Percentiles rank a stretch among this genome's conserved stretches.
Evolutionary conservation across 2,329 filamentous ascomycete species (phyloP).

Genomic region (Fusarium staphyleae): DNA sequence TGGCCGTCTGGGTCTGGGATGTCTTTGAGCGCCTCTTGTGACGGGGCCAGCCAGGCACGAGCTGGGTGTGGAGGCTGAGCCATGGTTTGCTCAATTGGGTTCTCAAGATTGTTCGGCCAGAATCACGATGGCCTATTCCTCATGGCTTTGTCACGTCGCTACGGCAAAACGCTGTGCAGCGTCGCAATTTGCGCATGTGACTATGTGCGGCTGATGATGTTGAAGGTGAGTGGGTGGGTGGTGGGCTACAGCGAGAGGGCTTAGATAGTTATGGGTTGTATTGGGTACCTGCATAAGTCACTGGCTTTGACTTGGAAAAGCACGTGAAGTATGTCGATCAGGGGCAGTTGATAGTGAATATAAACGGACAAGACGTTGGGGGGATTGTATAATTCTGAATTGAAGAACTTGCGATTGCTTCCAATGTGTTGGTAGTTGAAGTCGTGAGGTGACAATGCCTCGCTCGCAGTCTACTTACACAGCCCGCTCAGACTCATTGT

Average conservation of each 20-base stretch:
- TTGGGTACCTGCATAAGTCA: conserved; percentile 19
- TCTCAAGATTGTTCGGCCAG: not conserved
- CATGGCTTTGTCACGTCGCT: not conserved
- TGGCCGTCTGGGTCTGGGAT: conserved; percentile 21
- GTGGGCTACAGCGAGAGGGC: not conserved
- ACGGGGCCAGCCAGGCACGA: not conserved
- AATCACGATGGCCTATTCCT: not conserved
- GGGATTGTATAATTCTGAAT: not conserved
- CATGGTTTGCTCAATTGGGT: conserved; percentile 6
- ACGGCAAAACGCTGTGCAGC: not conserved
- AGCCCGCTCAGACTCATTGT: too few species aligned
- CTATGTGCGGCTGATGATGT: conserved; percentile 5
- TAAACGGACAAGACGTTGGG: not conserved
- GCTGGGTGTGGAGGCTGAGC: conserved; percentile 13
- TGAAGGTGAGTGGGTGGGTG: conserved; percentile 3
- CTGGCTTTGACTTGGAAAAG: not conserved
- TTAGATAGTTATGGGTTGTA: not conserved
- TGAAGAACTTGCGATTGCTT: not conserved
- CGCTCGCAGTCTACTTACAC: too few species aligned
- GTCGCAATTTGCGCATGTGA: conserved; percentile 12
- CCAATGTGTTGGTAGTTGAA: too few species aligned
- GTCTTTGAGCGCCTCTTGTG: not conserved
- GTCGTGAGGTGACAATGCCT: too few species aligned
- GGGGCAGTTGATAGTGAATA: not conserved
- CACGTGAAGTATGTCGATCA: not conserved